phyloP scores from a whole-genome alignment of 2,329 filamentous ascomycete species.

The Pseudogymnoascus sp. region DNA sequence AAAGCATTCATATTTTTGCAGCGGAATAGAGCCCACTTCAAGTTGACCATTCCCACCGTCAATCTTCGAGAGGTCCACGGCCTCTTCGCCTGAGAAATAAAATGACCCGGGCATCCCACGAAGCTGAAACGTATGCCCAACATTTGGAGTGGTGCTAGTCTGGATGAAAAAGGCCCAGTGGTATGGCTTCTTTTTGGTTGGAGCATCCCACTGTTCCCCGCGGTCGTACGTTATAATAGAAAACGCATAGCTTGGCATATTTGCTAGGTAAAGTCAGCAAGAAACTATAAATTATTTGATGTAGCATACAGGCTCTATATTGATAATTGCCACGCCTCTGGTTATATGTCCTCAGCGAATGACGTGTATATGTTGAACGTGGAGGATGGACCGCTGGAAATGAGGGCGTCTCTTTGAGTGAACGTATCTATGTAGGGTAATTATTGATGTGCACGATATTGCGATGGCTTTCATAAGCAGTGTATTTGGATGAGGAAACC shows the following conservation, averaged over 20 bases:
- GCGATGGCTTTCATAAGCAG: no score
- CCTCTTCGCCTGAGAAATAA: slow-evolving; percentile 4
- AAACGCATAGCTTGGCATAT: not conserved
- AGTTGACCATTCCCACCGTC: not conserved
- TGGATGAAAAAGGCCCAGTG: slow-evolving; percentile 11
- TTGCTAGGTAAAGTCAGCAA: not conserved
- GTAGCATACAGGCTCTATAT: not conserved
- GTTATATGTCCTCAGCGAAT: not conserved
- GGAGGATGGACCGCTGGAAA: not conserved
- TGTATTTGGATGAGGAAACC: not conserved
- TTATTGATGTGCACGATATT: not conserved
- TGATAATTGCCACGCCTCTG: not conserved
- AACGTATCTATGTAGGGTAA: not conserved
- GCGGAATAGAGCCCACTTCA: slow-evolving; percentile 8
- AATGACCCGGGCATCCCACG: slow-evolving; percentile 11
- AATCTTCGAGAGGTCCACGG: not conserved
- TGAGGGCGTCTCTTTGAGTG: not conserved
- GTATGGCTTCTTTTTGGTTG: slow-evolving; percentile 9
- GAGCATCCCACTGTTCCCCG: not conserved
- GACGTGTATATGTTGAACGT: not conserved
- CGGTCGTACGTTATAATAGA: slow-evolving; percentile 9
- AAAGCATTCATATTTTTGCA: slow-evolving; percentile 2
- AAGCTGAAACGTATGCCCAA: slow-evolving; percentile 10
- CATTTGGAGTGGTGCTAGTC: not conserved
- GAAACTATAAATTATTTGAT: not conserved